A percentile compares a stretch with the other conserved stretches of the same genome.
Evolutionary conservation across 1,139 yeast species (phyloP).

Genomic region (Scheffersomyces illinoinensis): DNA sequence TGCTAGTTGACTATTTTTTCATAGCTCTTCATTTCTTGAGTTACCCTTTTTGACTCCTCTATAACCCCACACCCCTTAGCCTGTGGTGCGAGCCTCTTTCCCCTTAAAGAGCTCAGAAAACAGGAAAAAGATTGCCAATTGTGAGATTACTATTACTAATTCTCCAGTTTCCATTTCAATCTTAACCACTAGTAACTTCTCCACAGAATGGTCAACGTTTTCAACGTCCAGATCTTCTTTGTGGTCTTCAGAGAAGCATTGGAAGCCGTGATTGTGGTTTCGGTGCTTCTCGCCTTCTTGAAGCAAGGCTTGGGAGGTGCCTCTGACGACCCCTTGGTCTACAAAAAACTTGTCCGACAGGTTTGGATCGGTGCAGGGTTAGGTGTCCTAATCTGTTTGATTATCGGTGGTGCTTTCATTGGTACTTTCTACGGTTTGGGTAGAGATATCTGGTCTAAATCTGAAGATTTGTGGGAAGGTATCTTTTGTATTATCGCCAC

Average conservation of each 20-base stretch:
- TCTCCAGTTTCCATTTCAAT: neutral
- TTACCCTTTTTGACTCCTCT: neutral
- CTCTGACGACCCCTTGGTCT: conserved; percentile 49
- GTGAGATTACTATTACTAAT: neutral
- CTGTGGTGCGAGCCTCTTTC: neutral
- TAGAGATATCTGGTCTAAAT: conserved; percentile 21
- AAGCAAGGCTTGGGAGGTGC: conserved; percentile 75
- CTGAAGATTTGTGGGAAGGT: conserved; percentile 32
- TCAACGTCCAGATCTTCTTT: conserved; percentile 68
- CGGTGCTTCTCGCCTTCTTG: conserved; percentile 85
- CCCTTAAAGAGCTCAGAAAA: neutral
- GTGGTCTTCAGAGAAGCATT: conserved; percentile 87
- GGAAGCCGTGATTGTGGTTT: conserved; percentile 87
- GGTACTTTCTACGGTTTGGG: conserved; percentile 24
- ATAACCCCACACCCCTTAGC: neutral
- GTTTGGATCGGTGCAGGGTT: conserved; percentile 27
- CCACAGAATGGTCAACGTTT: conserved; percentile 38
- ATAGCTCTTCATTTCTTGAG: neutral
- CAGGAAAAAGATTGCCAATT: neutral
- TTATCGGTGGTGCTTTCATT: conserved; percentile 26
- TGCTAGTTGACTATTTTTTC: neutral
- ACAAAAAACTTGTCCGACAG: conserved; percentile 52
- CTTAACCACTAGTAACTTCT: neutral
- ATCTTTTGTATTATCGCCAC: conserved; percentile 25
- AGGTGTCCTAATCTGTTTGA: conserved; percentile 22